Percentiles rank a stretch among this genome's conserved stretches.
phyloP scores from a whole-genome alignment of 192 early-diverging fungal genomes.

The Obelidium mucronatum region DNA sequence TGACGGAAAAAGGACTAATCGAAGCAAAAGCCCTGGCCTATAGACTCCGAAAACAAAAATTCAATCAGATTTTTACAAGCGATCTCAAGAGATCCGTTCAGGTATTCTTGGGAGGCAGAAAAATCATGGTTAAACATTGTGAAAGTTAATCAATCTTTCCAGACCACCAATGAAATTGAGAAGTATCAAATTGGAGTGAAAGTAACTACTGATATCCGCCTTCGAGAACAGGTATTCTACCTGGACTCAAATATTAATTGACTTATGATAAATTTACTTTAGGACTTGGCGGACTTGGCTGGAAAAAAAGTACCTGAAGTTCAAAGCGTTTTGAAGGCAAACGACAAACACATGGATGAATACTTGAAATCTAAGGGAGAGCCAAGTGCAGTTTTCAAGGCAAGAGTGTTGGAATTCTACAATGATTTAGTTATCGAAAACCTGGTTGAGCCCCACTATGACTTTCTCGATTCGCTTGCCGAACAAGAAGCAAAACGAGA shows the following conservation, averaged over 20 bases:
- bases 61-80: conserved; percentile 57
- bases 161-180: conserved; percentile 55
- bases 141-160: conserved; percentile 1
- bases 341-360: conserved; percentile 49
- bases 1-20: conserved; percentile 48
- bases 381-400: conserved; percentile 36
- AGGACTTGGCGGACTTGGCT: conserved; percentile 54
- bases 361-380: conserved; percentile 53
- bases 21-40: conserved; percentile 49
- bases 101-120: conserved; percentile 33
- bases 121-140: background rate
- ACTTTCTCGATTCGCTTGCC: conserved; percentile 30
- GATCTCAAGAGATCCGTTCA: conserved; percentile 49
- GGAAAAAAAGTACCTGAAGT: conserved; percentile 51
- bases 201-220: conserved; percentile 40
- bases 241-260: background rate
- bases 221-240: conserved; percentile 49
- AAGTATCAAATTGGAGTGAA: conserved; percentile 44
- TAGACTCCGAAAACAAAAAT: conserved; percentile 49
- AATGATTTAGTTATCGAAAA: conserved; percentile 45
- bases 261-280: background rate
- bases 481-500: conserved; percentile 17
- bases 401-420: conserved; percentile 56
- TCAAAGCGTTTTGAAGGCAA: conserved; percentile 47
- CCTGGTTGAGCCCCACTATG: conserved; percentile 50